Base-by-base conservation (phyloP, 1,284 basidiomycete genomes). In the Rhodotorula sp. region DNA sequence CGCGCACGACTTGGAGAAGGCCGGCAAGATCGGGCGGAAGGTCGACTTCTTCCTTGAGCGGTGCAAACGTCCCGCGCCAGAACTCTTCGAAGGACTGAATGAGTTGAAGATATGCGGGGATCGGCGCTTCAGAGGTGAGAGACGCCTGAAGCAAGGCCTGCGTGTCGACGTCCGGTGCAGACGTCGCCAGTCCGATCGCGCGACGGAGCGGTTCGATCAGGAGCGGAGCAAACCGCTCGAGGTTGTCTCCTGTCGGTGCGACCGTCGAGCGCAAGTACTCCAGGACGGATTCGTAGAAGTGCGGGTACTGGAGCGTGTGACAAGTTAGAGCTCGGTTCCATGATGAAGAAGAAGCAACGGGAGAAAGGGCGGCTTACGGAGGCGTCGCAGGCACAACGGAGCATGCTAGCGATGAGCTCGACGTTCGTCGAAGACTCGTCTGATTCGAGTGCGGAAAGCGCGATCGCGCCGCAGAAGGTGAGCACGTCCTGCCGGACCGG, bases 41-140 rank as follows among this genome's bases (percentile, higher is more conserved):
- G 8, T 65, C 44, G 24, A 57, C 44, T 5, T 59, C 48, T 1
- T n/a, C 33, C 37, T 8, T 2, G 12, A 56, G 26, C 4, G 24
- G 48, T 2, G 49, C 66, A 20, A 63, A 71, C 12, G 69, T 65
- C 24, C 17, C 53, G 0, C 53, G n/a, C 69, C 69, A 71, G 55
- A 71, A 71, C n/a, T 29, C 24, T 22, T 49, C 37, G 24, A 71
- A 71, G 4, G 66, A 48, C 44, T 62, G 44, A 42, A 62, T 51
- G 7, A 65, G 69, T 3, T 46, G 57, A 22, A 60, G 61, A 8
- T 46, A 3, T 2, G 57, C 26, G 42, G 60, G 64, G 10, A 26
- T 26, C 12, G 26, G 6, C n/a, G 30, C 22, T 45, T 59, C 26
- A 29, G 65, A 42, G 37, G 48, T 42, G 17, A 51, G 61, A 33